phyloP scores from a whole-genome alignment of 768 basidiomycete genomes.

The Thelephora aurantiotincta region DNA sequence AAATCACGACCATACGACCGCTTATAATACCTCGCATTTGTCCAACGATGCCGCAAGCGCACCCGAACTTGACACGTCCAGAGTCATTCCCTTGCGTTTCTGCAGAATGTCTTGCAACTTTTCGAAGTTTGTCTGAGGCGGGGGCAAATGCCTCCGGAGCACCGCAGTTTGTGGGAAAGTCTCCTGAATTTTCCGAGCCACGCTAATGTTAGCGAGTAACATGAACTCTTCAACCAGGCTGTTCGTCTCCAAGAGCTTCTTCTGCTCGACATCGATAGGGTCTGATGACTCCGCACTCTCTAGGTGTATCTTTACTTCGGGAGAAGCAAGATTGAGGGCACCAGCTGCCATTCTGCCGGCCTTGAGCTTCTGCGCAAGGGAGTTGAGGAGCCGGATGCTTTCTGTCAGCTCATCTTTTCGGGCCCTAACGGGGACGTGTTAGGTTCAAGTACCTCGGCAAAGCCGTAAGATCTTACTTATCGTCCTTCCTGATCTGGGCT shows the following conservation, averaged over 20 bases:
- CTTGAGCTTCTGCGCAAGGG: constrained; percentile 73
- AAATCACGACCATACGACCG: constrained; percentile 3
- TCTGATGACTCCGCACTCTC: constrained; percentile 89
- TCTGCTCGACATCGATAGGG: constrained; percentile 95
- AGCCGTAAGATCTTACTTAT: constrained; percentile 42
- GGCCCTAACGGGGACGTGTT: constrained; percentile 28
- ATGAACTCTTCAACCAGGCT: constrained; percentile 98
- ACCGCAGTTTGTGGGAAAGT: constrained; percentile 95
- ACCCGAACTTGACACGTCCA: constrained; percentile 87
- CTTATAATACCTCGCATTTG: constrained; percentile 55
- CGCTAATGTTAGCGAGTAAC: constrained; percentile 93
- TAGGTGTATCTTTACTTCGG: constrained; percentile 94
- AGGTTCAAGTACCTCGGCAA: background rate
- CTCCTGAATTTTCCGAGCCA: constrained; percentile 84
- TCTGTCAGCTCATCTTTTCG: constrained; percentile 70
- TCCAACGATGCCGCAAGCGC: constrained; percentile 84
- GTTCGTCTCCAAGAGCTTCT: constrained; percentile 85
- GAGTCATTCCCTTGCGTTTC: constrained; percentile 68
- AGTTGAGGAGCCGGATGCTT: constrained; percentile 80
- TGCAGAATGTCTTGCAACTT: constrained; percentile 83
- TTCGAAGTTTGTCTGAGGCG: constrained; percentile 89
- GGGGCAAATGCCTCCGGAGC: constrained; percentile 82
- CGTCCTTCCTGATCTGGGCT: constrained; percentile 88
- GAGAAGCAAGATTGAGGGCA: constrained; percentile 95
- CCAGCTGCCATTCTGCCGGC: constrained; percentile 85